Percentiles rank a stretch among this genome's conserved stretches.
Evolutionary conservation across 1,139 yeast species (phyloP).

Genomic region (Saccharomyces hybrid): DNA sequence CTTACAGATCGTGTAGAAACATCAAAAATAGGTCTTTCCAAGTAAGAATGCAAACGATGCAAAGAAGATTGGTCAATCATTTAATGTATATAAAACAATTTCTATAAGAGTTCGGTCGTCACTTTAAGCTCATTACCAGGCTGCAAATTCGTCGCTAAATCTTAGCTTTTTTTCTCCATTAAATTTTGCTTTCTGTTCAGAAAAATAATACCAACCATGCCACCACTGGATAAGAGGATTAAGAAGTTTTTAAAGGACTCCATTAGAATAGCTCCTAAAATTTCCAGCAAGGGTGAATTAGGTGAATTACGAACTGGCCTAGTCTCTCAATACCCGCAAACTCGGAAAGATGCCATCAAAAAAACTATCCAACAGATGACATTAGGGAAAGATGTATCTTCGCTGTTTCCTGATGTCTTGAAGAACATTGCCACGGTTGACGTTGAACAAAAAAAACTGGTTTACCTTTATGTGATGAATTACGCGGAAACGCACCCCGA

Average conservation of each 20-base stretch:
- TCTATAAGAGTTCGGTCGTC: background rate
- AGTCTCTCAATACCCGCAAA: conserved; percentile 90
- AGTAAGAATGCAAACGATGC: background rate
- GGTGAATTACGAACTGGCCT: conserved; percentile 82
- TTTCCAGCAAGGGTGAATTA: conserved; percentile 55
- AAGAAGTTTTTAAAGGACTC: conserved; percentile 31
- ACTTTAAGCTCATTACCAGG: background rate
- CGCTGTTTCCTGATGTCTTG: conserved; percentile 89
- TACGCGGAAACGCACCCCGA: conserved; percentile 96
- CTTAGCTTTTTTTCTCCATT: background rate
- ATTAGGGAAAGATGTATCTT: conserved; percentile 93
- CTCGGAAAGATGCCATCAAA: conserved; percentile 93
- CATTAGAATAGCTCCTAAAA: conserved; percentile 32
- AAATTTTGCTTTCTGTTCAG: background rate
- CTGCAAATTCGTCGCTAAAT: no score
- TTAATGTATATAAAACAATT: no score
- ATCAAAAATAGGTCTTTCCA: background rate
- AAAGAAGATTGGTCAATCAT: background rate
- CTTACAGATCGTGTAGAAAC: background rate
- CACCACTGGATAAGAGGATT: conserved; percentile 31
- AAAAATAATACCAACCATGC: conserved; percentile 12
- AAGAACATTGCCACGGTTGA: conserved; percentile 97
- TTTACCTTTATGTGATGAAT: conserved; percentile 89
- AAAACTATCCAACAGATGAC: conserved; percentile 98
- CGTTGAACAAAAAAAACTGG: conserved; percentile 92